Percentiles rank a stretch among this genome's conserved stretches.
Conservation (phyloP, 495 filamentous ascomycete species). For the Tuber microsphaerosporum region DNA sequence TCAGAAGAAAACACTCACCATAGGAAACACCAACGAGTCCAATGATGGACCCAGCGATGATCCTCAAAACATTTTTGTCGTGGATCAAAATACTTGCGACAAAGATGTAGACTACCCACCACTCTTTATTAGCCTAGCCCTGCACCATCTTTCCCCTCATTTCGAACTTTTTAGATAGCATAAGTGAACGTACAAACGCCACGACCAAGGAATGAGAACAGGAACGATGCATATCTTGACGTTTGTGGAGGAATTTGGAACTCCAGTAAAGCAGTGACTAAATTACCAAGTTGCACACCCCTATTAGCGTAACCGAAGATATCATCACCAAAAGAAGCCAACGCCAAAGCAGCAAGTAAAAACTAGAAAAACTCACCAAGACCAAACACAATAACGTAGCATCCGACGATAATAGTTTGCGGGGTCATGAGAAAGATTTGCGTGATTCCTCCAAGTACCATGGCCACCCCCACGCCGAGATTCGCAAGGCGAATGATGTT, state of each 20-base stretch:
- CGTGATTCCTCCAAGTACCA: conserved; percentile 77
- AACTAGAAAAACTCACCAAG: conserved; percentile 53
- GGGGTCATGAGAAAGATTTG: conserved; percentile 67
- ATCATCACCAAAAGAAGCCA: neutral
- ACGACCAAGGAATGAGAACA: conserved; percentile 93
- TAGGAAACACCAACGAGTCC: conserved; percentile 73
- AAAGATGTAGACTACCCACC: conserved; percentile 81
- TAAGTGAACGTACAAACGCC: conserved; percentile 69
- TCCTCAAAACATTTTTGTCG: conserved; percentile 47
- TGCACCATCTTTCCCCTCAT: neutral
- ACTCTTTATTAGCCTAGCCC: conserved; percentile 9
- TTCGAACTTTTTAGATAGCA: conserved; percentile 3
- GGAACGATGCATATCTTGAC: conserved; percentile 88
- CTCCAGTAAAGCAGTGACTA: conserved; percentile 64
- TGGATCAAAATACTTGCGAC: conserved; percentile 76
- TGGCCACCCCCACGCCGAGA: conserved; percentile 74
- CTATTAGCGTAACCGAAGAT: conserved; percentile 9
- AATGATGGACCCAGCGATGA: conserved; percentile 64
- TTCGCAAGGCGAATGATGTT: conserved; percentile 69
- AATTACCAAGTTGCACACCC: conserved; percentile 13
- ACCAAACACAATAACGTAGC: conserved; percentile 86
- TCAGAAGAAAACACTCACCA: conserved; percentile 29
- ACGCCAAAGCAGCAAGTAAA: conserved; percentile 8
- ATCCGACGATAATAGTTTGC: conserved; percentile 66
- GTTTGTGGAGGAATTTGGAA: conserved; percentile 93